Conservation (phyloP, 768 basidiomycete genomes). For the Chalciporus chontae region DNA sequence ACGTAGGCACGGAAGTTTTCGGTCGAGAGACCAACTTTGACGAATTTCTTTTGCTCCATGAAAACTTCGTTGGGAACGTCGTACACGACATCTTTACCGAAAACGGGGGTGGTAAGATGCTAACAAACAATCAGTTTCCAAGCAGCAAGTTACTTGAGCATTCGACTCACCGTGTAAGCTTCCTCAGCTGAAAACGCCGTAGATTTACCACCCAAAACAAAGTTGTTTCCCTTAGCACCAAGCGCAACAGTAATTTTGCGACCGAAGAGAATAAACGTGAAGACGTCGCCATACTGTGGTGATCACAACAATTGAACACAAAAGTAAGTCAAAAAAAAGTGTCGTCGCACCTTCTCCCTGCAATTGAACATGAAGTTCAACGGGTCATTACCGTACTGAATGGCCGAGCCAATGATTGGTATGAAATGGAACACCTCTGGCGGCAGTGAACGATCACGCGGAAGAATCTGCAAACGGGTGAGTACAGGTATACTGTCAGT, state of each 20-base stretch:
- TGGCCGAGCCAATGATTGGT: constrained; percentile 86
- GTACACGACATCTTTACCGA: constrained; percentile 97
- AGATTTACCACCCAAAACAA: constrained; percentile 91
- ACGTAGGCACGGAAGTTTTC: constrained; percentile 89
- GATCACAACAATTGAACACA: not conserved
- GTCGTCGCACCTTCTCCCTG: constrained; percentile 62
- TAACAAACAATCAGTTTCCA: constrained; percentile 28
- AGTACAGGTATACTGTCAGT: not conserved
- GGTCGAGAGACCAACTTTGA: constrained; percentile 91
- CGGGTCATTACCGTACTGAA: constrained; percentile 89
- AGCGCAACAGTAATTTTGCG: constrained; percentile 88
- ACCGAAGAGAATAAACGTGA: constrained; percentile 90
- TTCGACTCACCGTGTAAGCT: constrained; percentile 74
- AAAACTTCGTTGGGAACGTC: constrained; percentile 94
- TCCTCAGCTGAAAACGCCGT: constrained; percentile 93
- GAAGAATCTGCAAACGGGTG: constrained; percentile 49
- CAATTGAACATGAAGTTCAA: constrained; percentile 81
- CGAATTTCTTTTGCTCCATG: constrained; percentile 99
- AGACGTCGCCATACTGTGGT: constrained; percentile 88
- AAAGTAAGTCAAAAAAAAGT: not conserved
- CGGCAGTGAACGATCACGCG: constrained; percentile 68
- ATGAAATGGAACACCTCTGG: constrained; percentile 93
- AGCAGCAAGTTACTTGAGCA: not conserved
- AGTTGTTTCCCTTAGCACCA: constrained; percentile 89
- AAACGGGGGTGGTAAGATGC: constrained; percentile 92